phyloP scores from a whole-genome alignment of 768 basidiomycete genomes.

The Daedaleopsis sinensis region DNA sequence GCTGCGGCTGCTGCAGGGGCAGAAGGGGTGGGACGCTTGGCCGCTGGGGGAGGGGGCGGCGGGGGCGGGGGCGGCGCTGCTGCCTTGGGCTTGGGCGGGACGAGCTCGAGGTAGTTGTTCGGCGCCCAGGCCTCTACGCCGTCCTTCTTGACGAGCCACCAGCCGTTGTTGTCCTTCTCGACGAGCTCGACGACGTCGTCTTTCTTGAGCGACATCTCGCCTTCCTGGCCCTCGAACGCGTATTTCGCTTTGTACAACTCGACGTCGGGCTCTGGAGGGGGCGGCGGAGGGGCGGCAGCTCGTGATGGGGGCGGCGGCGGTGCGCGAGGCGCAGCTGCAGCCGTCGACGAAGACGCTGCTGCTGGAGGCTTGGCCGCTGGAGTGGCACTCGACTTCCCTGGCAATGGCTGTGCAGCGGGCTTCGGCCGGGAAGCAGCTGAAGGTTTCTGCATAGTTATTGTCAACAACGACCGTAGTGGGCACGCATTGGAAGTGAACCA shows the following conservation, averaged over 20 bases:
- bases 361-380: slow-evolving; percentile 38
- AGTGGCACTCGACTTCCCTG: slow-evolving; percentile 53
- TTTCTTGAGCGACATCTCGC: slow-evolving; percentile 88
- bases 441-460: slow-evolving; percentile 42
- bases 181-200: slow-evolving; percentile 92
- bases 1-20: slow-evolving; percentile 38
- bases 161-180: slow-evolving; percentile 93
- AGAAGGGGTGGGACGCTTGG: slow-evolving; percentile 36
- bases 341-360: slow-evolving; percentile 37
- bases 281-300: slow-evolving; percentile 43
- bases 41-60: slow-evolving; percentile 54
- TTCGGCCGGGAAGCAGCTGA: slow-evolving; percentile 44
- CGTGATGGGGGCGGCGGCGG: slow-evolving; percentile 45
- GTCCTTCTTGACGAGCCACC: slow-evolving; percentile 94
- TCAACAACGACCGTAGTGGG: background rate
- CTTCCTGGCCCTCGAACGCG: slow-evolving; percentile 90
- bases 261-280: slow-evolving; percentile 60
- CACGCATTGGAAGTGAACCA: slow-evolving; percentile 7
- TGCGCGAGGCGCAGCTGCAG: slow-evolving; percentile 45
- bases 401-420: slow-evolving; percentile 66
- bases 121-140: slow-evolving; percentile 93
- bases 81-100: slow-evolving; percentile 66
- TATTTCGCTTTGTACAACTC: slow-evolving; percentile 88
- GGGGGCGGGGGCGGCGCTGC: slow-evolving; percentile 73
- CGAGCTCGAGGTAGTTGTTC: slow-evolving; percentile 86